A percentile compares a stretch with the other conserved stretches of the same genome.
phyloP scores from a whole-genome alignment of 2,329 filamentous ascomycete genomes.

The Fusarium nelsonii region DNA sequence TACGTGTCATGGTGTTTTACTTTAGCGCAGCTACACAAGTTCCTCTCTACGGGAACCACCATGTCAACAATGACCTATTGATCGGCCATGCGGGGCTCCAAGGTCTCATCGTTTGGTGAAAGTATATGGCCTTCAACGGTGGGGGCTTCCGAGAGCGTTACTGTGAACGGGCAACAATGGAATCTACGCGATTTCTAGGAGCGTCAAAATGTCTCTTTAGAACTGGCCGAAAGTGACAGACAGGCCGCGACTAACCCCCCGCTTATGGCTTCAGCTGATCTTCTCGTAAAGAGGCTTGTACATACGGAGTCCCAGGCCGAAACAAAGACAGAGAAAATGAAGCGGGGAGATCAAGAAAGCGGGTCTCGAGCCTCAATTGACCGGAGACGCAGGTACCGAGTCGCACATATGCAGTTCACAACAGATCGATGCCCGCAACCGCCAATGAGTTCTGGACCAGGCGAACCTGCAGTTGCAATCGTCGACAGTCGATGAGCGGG shows the following conservation, averaged over 20 bases:
- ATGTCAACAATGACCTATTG: conserved; percentile 16
- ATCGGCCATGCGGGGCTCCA: conserved; percentile 19
- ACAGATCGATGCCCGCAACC: conserved; percentile 19
- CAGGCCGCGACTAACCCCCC: conserved; percentile 9
- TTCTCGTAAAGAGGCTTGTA: conserved; percentile 35
- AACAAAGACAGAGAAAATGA: conserved; percentile 10
- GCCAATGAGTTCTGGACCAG: conserved; percentile 2
- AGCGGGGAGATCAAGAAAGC: conserved; percentile 10
- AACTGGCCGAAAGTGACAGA: conserved; percentile 1
- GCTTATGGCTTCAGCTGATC: conserved; percentile 16
- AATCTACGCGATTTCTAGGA: conserved; percentile 1
- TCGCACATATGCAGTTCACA: conserved; percentile 19
- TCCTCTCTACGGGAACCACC: conserved; percentile 25
- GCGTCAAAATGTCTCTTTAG: conserved; percentile 8
- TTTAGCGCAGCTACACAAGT: conserved; percentile 24
- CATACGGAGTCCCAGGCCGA: conserved; percentile 21
- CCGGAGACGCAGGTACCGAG: conserved; percentile 28
- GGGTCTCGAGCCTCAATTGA: conserved; percentile 13
- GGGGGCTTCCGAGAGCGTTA: conserved; percentile 23
- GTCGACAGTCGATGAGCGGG: conserved; percentile 13
- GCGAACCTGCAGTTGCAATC: conserved; percentile 19
- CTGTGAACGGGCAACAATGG: conserved; percentile 16
- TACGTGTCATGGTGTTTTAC: conserved; percentile 3
- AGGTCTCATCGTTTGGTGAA: conserved; percentile 18
- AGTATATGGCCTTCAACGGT: conserved; percentile 29